Percentiles rank a stretch among this genome's conserved stretches.
These are phyloP conservation scores for Endoconidiophora laricicola DNA, from an alignment of 2,329 filamentous ascomycete genomes.

Conservation along the genomic window DNA sequence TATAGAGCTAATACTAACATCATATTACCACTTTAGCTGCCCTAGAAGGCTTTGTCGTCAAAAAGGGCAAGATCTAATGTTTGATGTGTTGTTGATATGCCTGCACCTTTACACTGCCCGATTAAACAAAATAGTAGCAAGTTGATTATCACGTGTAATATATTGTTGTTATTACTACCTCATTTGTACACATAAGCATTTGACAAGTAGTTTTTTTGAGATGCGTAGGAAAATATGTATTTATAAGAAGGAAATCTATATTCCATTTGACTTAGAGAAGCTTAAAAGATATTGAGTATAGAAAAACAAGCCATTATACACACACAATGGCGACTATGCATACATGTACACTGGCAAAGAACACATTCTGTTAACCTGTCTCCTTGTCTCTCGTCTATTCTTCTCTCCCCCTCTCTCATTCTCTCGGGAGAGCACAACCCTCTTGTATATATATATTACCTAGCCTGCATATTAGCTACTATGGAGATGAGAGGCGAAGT, in stretches of 20 bases:
- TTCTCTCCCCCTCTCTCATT: background rate
- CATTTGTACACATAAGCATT: background rate
- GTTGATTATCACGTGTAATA: background rate
- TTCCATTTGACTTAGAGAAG: background rate
- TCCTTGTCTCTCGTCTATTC: conserved; percentile 6
- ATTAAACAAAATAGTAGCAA: too few relatives aligned
- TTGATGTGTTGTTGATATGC: background rate
- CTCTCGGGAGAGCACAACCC: background rate
- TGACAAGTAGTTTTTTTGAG: background rate
- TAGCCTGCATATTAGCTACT: conserved; percentile 28
- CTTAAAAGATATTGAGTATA: background rate
- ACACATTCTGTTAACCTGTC: conserved; percentile 13
- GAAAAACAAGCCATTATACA: background rate
- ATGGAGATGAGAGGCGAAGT: conserved; percentile 6
- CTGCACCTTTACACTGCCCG: background rate
- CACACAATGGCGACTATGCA: background rate
- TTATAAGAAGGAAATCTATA: background rate
- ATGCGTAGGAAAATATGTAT: background rate
- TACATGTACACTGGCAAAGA: conserved; percentile 4
- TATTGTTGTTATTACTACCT: background rate
- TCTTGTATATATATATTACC: background rate
- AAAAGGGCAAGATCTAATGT: conserved; percentile 61
- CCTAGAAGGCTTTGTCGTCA: conserved; percentile 82
- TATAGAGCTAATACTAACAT: background rate
- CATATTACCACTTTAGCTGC: conserved; percentile 34